Conservation (phyloP, 2,329 filamentous ascomycete genomes). For the Elsinoe necatrix region DNA sequence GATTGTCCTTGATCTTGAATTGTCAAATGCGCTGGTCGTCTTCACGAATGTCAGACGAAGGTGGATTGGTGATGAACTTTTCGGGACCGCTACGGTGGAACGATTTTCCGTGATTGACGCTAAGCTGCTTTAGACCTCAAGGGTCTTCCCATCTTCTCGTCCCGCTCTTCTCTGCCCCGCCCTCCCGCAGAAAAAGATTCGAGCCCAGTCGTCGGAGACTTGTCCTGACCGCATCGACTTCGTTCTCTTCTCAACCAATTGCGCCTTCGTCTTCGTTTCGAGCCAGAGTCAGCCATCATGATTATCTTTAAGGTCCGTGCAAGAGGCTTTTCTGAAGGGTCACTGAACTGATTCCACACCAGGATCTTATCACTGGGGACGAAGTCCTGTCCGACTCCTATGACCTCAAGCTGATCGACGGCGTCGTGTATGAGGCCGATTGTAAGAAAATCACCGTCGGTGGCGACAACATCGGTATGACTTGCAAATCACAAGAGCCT, state of each 20-base stretch:
- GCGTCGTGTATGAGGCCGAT: slow-evolving; percentile 79
- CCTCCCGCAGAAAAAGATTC: slow-evolving; percentile 15
- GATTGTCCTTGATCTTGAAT: slow-evolving; percentile 7
- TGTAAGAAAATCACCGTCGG: slow-evolving; percentile 82
- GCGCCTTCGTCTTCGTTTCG: slow-evolving; percentile 20
- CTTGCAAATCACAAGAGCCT: not conserved
- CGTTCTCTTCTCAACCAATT: slow-evolving; percentile 11
- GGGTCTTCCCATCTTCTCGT: not conserved
- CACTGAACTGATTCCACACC: slow-evolving; percentile 18
- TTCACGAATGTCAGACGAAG: not conserved
- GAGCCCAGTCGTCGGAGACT: slow-evolving; percentile 1
- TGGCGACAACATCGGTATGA: slow-evolving; percentile 58
- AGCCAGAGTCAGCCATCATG: slow-evolving; percentile 37
- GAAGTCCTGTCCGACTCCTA: slow-evolving; percentile 97
- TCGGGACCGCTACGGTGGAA: slow-evolving; percentile 11
- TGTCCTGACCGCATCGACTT: slow-evolving; percentile 13
- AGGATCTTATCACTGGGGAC: slow-evolving; percentile 86
- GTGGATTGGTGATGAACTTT: slow-evolving; percentile 16
- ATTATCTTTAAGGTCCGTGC: slow-evolving; percentile 50
- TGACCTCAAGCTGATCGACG: slow-evolving; percentile 70
- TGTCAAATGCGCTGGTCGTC: not conserved
- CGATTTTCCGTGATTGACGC: not conserved
- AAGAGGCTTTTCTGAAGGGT: not conserved
- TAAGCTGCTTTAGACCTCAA: not conserved
- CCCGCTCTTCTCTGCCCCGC: slow-evolving; percentile 12